Evolutionary conservation across 2,329 filamentous ascomycete genomes (phyloP), one percentile per base, ranked within the genome.

Genomic region (Pseudopithomyces maydicus): DNA sequence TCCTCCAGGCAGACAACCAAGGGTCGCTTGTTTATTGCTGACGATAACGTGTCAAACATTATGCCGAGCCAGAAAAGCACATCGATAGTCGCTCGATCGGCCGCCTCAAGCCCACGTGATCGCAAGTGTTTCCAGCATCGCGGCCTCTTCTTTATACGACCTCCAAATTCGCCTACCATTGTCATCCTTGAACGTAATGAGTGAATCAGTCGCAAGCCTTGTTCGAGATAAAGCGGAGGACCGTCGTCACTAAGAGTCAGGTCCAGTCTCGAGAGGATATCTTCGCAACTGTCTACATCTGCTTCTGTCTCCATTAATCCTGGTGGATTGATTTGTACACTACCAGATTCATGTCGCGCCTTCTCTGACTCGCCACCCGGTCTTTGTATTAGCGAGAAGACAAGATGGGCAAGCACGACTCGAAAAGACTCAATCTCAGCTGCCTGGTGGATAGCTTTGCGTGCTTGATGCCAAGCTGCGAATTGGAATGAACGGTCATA

Each of bases 61-160:
- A 84, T 73, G 0, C 80, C 80, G 22, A 85, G 72, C 83, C 83
- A 87, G 63, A 83, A 86, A 2, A 86, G 64, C 11, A 86, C 70
- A 12, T 82, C 78, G 23, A 86, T 75, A 0, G 84, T 85, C 11
- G 78, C 72, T 17, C 72, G 71, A 67, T 81, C 72, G 17, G 76
- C 72, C 26, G 64, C 55, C 42, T 68, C 71, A 12, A 77, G 62
- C 6, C 58, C 57, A 29, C 66, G 63, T 5, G 56, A 47, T 6
- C 61, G 59, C n/a, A 56, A 47, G 6, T 57, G 58, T 32, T 62
- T 68, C 36, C 49, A 56, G 45, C 57, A 54, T 26, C 57, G 61
- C 23, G 54, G 51, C 0, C 26, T 29, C 26, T 55, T 60, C 23
- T 57, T 67, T 8, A 35, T 35, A 3, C 56, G 54, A 19, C 56